A percentile compares a stretch with the other conserved stretches of the same genome.
phyloP scores from a whole-genome alignment of 805 yeast species.

The Saccharomycopsis sp. region DNA sequence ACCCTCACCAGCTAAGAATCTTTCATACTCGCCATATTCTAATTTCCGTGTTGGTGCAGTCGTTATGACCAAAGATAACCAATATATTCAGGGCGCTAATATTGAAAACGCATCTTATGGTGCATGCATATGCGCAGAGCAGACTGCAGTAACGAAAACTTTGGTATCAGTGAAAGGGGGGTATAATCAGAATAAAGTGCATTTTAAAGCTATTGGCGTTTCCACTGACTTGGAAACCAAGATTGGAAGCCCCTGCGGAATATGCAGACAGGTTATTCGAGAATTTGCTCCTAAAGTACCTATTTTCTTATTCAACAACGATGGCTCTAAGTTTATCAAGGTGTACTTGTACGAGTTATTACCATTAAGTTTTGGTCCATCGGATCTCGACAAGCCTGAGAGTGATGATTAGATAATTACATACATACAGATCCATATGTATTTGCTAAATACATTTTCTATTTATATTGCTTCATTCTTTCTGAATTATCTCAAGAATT shows the following conservation, averaged over 20 bases:
- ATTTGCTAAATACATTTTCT: neutral
- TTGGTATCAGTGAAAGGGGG: slow-evolving; percentile 32
- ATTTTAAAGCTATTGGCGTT: slow-evolving; percentile 51
- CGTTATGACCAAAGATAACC: slow-evolving; percentile 46
- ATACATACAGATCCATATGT: neutral
- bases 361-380: slow-evolving; percentile 88
- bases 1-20: slow-evolving; percentile 29
- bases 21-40: slow-evolving; percentile 45
- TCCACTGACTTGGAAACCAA: slow-evolving; percentile 48
- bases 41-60: slow-evolving; percentile 72
- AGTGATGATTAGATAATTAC: neutral
- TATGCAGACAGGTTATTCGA: slow-evolving; percentile 83
- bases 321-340: slow-evolving; percentile 40
- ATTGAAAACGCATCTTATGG: slow-evolving; percentile 92
- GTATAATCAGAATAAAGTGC: slow-evolving; percentile 32
- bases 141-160: slow-evolving; percentile 56
- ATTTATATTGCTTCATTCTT: too few species aligned
- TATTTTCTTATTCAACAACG: slow-evolving; percentile 59
- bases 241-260: slow-evolving; percentile 84
- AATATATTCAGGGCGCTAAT: slow-evolving; percentile 63
- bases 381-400: slow-evolving; percentile 35
- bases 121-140: slow-evolving; percentile 71
- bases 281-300: slow-evolving; percentile 65
- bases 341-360: slow-evolving; percentile 56
- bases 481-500: neutral